Base-by-base conservation (phyloP, 106 monocot species). In the Apostasia shenzhenica region DNA sequence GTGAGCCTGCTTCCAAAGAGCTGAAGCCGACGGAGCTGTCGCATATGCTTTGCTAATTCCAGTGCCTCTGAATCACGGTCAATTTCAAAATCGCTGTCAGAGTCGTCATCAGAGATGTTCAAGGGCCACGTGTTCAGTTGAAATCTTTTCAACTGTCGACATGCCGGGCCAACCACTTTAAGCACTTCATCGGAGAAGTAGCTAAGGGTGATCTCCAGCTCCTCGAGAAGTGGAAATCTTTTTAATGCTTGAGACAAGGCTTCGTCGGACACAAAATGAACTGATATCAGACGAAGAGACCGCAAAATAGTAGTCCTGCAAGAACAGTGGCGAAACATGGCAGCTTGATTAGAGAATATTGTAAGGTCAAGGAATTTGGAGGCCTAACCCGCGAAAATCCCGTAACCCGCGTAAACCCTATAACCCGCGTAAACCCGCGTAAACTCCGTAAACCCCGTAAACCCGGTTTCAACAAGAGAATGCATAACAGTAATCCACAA, bases 41-140 rank as follows among this genome's bases (percentile, higher is more conserved):
- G 77, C 85, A 85, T 81, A 45, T 45, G 55, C 14, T 85, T 85
- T 12, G 78, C 81, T 43, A 85, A 75, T 66, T 54, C 72, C 13
- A 75, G 7, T 10, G 85, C 81, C 13, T 70, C 70, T 2, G 42
- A 40, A 41, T 81, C 54, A 13, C 38, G 59, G 8, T 41, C 5
- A 46, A 41, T 2, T 37, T 71, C 69, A 14, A 69, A 38, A 41
- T 54, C 55, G 3, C 55, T 43, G n/a, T 56, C 42, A 9, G 40
- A 54, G 8, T 42, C 55, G 6, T 55, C 8, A 41, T 12, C 14
- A 5, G 1, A 40, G 0, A 10, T 1, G 5, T 55, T 10, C 10
- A 5, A 41, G 10, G 52, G 10, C 51, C 67, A 26, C 37, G 48
- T 1, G 38, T 54, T 69, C 9, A 11, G n/a, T 42, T 41, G 52